Evolutionary conservation across 2,329 filamentous ascomycete genomes (phyloP), one percentile per base, ranked within the genome.

Genomic region (Orbilia blumenaviensis): DNA sequence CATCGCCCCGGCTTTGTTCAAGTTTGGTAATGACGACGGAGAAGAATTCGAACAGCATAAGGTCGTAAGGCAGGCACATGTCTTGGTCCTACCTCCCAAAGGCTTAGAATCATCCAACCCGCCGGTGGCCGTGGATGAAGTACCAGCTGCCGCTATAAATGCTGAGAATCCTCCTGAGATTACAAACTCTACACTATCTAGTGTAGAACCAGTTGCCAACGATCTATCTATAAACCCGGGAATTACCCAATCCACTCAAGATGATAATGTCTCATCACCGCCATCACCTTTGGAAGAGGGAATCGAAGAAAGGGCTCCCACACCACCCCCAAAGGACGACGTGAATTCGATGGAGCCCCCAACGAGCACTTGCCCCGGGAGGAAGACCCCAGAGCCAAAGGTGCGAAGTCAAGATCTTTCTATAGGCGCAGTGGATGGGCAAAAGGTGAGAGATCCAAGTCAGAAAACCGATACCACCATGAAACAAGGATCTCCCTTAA

Each of bases 11-110:
- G 73, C 66, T n/a, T 29, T 77, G 14, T 69, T 63, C 60, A 77
- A 77, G 36, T 77, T 77, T 41, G 73, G 73, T 27, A 77, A 77
- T 29, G 73, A 69, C 16, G 73, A 77, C n/a, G 73, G 73, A 16
- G 73, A 64, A 52, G 73, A 71, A 25, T 77, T 69, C 14, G 61
- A 77, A n/a, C 56, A 62, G 21, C 52, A 34, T 34, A 67, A 50
- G 27, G 32, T 75, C n/a, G 56, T 75, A 16, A 75, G 56, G 9
- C 56, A 48, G 25, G 63, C 71, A 10, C 56, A 68, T 14, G 71
- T 75, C 7, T 18, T 74, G 14, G 54, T 54, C 29, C 34, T 74
- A 16, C 69, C 69, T 23, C 23, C 16, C 10, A 74, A 62, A 16
- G 62, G 23, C 1, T 25, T 27, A 16, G 69, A 42, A 56, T 42